Base-by-base conservation (phyloP, 2,329 filamentous ascomycete genomes). In the Immersiporthe knoxdaviesiana region DNA sequence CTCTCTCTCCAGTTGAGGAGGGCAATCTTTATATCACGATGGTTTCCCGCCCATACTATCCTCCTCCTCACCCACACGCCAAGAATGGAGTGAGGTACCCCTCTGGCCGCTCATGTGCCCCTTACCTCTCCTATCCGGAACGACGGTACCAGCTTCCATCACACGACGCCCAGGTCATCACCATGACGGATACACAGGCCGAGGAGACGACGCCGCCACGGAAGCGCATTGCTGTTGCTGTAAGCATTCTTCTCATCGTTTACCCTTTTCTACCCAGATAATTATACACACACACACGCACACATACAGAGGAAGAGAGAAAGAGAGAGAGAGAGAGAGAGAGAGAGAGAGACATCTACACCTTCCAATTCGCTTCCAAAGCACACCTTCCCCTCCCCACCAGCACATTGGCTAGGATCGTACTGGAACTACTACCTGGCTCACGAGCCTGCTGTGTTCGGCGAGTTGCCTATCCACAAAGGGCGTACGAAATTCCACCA, bases 201-300 rank as follows among this genome's bases (percentile, higher is more conserved):
- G 82, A 84, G 1, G 82, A 85, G 14, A 76, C 79, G 11, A 74
- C 81, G 1, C 81, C 83, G 16, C 83, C 85, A 70, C 80, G 86
- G 63, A 88, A 88, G 79, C 81, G 87, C 50, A 88, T 88, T 73
- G 83, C 86, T 35, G 85, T 89, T 71, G 87, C 87, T 69, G 87
- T 89, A 80, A 80, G 86, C 1, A 4, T 32, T 27, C 11, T 1
- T 41, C 24, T 35, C 50, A 44, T 63, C n/a, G 35, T 27, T 58
- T 2, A 39, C 24, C 50, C 50, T 6, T 16, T 14, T 12, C 50
- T 8, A 35, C 16, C 2, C 18, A 21, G 8, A 47, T 6, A 47
- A 5, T 21, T 7, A 21, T 14, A 47, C 41, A 21, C 41, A 41
- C 16, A 41, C 39, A 41, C 12, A 16, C 39, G 18, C 39, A 16